phyloP scores from a whole-genome alignment of 2,329 filamentous ascomycete species.

The Graphiopsis chlorocephala region DNA sequence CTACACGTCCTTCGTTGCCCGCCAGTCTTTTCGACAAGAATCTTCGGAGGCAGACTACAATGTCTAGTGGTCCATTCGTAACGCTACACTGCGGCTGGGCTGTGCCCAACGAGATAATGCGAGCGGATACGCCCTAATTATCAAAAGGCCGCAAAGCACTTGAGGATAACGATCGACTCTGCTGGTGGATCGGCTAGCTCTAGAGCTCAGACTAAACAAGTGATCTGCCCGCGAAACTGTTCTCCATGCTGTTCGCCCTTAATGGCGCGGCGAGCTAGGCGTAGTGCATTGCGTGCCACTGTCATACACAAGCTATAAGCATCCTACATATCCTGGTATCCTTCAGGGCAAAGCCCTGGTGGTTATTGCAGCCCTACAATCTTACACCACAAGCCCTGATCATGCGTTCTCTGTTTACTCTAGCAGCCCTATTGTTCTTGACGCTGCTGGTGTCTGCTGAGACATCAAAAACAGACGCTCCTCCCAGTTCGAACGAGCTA shows the following conservation, averaged over 20 bases:
- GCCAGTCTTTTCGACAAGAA: background rate
- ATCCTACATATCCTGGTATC: background rate
- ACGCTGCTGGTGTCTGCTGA: background rate
- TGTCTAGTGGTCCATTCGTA: background rate
- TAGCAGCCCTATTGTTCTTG: background rate
- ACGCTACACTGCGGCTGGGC: background rate
- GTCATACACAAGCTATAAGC: background rate
- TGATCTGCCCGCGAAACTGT: background rate
- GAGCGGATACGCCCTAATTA: background rate
- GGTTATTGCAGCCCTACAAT: background rate
- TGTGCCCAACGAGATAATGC: background rate
- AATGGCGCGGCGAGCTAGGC: background rate
- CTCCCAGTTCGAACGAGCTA: background rate
- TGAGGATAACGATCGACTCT: background rate
- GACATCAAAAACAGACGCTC: background rate
- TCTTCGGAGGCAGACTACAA: background rate
- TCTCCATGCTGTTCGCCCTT: background rate
- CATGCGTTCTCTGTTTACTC: background rate
- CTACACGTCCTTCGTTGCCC: background rate
- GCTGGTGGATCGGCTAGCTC: background rate
- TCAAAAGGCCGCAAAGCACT: background rate
- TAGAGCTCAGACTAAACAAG: background rate
- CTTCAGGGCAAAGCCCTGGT: background rate
- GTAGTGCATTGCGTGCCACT: background rate
- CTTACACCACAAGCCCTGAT: background rate